These are phyloP conservation scores for Elsinoe batatas DNA, from an alignment of 2,329 filamentous ascomycete species.

Conservation along the genomic window DNA sequence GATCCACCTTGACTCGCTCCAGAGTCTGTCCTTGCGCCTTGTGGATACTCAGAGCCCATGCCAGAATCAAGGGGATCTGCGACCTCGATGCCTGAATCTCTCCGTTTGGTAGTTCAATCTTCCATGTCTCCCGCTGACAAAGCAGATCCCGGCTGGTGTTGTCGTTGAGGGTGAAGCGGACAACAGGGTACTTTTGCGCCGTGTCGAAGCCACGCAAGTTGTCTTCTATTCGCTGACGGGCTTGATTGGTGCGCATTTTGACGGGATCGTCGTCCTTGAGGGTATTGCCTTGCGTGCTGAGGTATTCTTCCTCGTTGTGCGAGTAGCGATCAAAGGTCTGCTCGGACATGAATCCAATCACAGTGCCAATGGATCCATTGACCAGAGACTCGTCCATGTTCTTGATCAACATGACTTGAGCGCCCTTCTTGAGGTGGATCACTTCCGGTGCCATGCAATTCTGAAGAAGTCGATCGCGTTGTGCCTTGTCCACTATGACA, in stretches of 20 bases:
- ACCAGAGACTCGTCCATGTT: slow-evolving; percentile 91
- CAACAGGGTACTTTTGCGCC: slow-evolving; percentile 62
- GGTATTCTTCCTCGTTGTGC: slow-evolving; percentile 47
- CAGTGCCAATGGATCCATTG: slow-evolving; percentile 85
- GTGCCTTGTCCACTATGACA: slow-evolving; percentile 50
- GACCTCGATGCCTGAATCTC: slow-evolving; percentile 81
- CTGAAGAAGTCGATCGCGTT: slow-evolving; percentile 66
- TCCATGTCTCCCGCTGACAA: slow-evolving; percentile 85
- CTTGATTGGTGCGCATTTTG: slow-evolving; percentile 14
- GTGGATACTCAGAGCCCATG: slow-evolving; percentile 95
- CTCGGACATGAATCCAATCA: slow-evolving; percentile 70
- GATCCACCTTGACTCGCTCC: slow-evolving; percentile 86
- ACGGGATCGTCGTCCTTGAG: slow-evolving; percentile 31
- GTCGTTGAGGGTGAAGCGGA: slow-evolving; percentile 72
- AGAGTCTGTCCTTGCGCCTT: slow-evolving; percentile 95
- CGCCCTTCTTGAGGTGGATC: slow-evolving; percentile 76
- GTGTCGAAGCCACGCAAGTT: slow-evolving; percentile 36
- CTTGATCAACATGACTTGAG: slow-evolving; percentile 99
- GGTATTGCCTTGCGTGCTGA: slow-evolving; percentile 37
- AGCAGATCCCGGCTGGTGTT: slow-evolving; percentile 67
- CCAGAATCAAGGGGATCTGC: slow-evolving; percentile 72
- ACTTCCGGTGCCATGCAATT: slow-evolving; percentile 88
- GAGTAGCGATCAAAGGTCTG: slow-evolving; percentile 50
- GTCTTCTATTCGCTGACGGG: slow-evolving; percentile 44
- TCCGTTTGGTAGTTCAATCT: slow-evolving; percentile 90